phyloP scores from a whole-genome alignment of 176 grass and related monocot genomes.

The Leersia perrieri region DNA sequence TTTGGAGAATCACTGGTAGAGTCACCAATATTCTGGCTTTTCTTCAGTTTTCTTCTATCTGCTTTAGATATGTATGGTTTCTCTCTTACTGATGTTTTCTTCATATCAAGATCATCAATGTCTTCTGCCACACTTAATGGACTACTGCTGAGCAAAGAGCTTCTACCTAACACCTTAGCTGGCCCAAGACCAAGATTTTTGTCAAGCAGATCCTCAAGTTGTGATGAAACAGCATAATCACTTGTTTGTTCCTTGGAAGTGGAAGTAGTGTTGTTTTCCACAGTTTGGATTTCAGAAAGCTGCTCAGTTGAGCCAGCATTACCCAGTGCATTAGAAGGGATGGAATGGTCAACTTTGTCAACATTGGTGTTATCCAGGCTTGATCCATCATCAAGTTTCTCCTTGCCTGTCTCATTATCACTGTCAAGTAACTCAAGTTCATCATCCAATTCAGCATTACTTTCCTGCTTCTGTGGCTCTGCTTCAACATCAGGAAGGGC shows the following conservation, averaged over 20 bases:
- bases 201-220: conserved; percentile 94
- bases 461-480: conserved; percentile 39
- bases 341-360: conserved; percentile 31
- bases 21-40: conserved; percentile 53
- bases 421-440: conserved; percentile 37
- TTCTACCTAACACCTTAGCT: conserved; percentile 56
- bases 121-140: conserved; percentile 48
- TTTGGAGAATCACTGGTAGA: conserved; percentile 30
- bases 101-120: conserved; percentile 49
- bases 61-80: conserved; percentile 95
- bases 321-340: conserved; percentile 16
- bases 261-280: conserved; percentile 30
- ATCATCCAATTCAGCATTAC: conserved; percentile 45
- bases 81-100: conserved; percentile 53
- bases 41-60: conserved; percentile 93
- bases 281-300: conserved; percentile 14
- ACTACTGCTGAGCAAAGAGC: conserved; percentile 22
- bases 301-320: conserved; percentile 35
- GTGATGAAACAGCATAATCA: conserved; percentile 50
- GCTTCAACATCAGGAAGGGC: conserved; percentile 47
- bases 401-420: conserved; percentile 40
- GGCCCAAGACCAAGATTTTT: conserved; percentile 80
- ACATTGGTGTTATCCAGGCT: conserved; percentile 24
- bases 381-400: conserved; percentile 43
- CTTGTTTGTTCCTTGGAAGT: conserved; percentile 38